Evolutionary conservation across 2,329 filamentous ascomycete species (phyloP).

Genomic region (Alternaria alternata): DNA sequence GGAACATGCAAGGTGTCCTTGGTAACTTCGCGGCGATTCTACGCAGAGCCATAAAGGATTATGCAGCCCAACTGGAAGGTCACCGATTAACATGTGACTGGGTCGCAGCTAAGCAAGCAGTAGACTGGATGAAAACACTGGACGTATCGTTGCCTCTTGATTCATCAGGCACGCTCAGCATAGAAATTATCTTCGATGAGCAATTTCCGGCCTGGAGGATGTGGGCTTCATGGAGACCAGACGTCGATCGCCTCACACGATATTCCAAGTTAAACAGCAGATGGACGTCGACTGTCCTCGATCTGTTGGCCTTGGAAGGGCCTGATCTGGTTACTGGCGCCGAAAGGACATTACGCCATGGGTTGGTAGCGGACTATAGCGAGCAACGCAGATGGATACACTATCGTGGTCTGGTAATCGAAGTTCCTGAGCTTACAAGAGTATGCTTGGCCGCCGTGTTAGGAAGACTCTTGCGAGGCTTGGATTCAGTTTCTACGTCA

Average conservation of each 20-base stretch:
- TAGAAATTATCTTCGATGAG: slow-evolving; percentile 35
- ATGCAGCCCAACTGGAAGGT: slow-evolving; percentile 36
- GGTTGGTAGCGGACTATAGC: slow-evolving; percentile 31
- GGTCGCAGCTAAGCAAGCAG: slow-evolving; percentile 29
- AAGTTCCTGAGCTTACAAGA: slow-evolving; percentile 31
- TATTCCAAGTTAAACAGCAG: slow-evolving; percentile 23
- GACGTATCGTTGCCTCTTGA: slow-evolving; percentile 13
- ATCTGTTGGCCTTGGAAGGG: slow-evolving; percentile 41
- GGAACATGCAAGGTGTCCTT: slow-evolving; percentile 24
- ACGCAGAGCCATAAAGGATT: slow-evolving; percentile 30
- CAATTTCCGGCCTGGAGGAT: slow-evolving; percentile 39
- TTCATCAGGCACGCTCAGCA: slow-evolving; percentile 16
- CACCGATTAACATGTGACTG: slow-evolving; percentile 35
- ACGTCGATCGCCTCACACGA: slow-evolving; percentile 23
- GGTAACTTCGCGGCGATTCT: slow-evolving; percentile 35
- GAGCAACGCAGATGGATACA: slow-evolving; percentile 20
- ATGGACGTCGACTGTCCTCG: slow-evolving; percentile 26
- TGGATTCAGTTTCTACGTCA: slow-evolving; percentile 16
- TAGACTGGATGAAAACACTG: slow-evolving; percentile 34
- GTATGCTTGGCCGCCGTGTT: slow-evolving; percentile 27
- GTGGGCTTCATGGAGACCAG: slow-evolving; percentile 43
- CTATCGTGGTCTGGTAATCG: slow-evolving; percentile 30
- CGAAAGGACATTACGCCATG: slow-evolving; percentile 31
- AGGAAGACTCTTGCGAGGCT: slow-evolving; percentile 14
- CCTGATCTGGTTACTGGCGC: slow-evolving; percentile 37